Evolutionary conservation across 2,329 filamentous ascomycete species (phyloP), one percentile per base, ranked within the genome.

Genomic region (Nakataea oryzae): DNA sequence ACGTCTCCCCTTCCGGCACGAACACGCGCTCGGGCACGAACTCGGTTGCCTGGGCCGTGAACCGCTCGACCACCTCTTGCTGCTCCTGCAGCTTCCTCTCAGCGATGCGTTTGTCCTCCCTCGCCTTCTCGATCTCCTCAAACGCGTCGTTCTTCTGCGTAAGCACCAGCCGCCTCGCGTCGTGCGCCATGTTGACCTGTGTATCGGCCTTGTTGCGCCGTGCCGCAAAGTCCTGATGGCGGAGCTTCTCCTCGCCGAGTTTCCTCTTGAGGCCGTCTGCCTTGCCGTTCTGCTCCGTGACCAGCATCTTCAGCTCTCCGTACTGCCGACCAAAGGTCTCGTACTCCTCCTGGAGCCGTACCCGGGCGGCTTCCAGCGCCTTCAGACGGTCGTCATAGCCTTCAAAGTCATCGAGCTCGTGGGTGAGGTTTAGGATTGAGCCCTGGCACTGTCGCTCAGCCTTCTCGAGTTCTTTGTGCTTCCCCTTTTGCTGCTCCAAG

Each of bases 351-450:
- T 80, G 72, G 3, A 72, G 71, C 9, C 86, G 83, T 62, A 78
- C 74, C 1, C 96, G 79, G 58, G 84, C 77, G 21, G 77, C 73
- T 62, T 81, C 81, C 2, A 91, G 76, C 14, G 76, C 75, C 57
- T 86, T 81, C 1, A 93, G 76, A 61, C 81, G 80, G 59, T 84
- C 86, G 69, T 91, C 90, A 62, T 86, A 84, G 3, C 88, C 87
- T 64, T 89, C 82, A 58, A 84, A 83, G 29, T 76, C 80, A 65
- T 91, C 86, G 54, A 96, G 79, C 57, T 85, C 83, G 61, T 85
- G 82, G 34, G 83, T 69, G 58, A 81, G 68, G 63, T 73, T 65
- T 61, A 80, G 76, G 9, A 89, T 79, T 8, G 79, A 76, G 60
- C 87, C 85, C 60, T 88, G 82, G 8, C 86, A 82, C 60, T 77